Evolutionary conservation across 1,284 basidiomycete species (phyloP), one percentile per base, ranked within the genome.

Genomic region (Ustilago tritici): DNA sequence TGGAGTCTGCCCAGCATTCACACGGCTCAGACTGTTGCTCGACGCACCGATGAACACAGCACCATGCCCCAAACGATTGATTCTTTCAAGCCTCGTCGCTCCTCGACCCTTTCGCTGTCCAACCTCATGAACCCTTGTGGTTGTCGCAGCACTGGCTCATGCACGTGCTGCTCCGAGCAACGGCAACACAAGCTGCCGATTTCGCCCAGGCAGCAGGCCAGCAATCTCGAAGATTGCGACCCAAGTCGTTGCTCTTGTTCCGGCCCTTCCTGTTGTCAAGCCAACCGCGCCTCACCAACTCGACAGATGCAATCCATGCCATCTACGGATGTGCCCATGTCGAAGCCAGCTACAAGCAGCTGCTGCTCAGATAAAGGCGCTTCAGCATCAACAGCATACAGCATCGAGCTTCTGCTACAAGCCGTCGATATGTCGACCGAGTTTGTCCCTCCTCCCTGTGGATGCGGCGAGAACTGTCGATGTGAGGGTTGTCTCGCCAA

Each of bases 81-180:
- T 12, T 47, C 61, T 10, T 14, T 19, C 2, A 19, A 23, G 7
- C 61, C 61, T 41, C 61, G 65, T 32, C 65, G 69, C 9, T 56
- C 54, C 28, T 65, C 73, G 12, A 76, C 78, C 12, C 70, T 80
- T 7, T 80, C 79, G 31, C 78, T 83, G 3, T 76, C 77, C 10
- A 76, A 65, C 32, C 66, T 83, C 36, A 78, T 83, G 65, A 83
- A 83, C 34, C 82, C 82, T 10, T 82, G 82, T 46, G 66, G 61
- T 10, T 83, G 81, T 38, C 67, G 77, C 52, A 70, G 66, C 52
- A 63, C 69, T 9, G 66, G 75, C 11, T 38, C 69, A 10, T 80
- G 78, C 35, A 61, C 57, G 0, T 80, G 78, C 58, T 82, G 80
- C 55, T 66, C 58, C 9, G 61, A 71, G 9, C 59, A 61, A 19